Base-by-base conservation (phyloP, 1,284 basidiomycete genomes). In the Sanghuangporus baumii region DNA sequence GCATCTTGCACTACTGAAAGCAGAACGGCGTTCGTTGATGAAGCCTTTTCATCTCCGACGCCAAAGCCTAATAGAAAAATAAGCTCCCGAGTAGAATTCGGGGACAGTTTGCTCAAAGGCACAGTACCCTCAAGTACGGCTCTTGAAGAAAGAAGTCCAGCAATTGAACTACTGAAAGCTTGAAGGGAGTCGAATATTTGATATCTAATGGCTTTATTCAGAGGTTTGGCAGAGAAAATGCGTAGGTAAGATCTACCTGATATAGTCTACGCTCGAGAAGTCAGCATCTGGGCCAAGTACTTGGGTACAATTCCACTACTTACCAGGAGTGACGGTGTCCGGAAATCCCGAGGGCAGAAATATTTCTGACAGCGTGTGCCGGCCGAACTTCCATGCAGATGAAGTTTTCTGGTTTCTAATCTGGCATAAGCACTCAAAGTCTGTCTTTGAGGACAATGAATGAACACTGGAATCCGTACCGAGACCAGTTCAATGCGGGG, bases 141-240 rank as follows among this genome's bases (percentile, higher is more conserved):
- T 65, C 87, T 75, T 4, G 86, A 87, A 2, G 87, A 83, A 23
- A 88, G 71, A 37, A 89, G 73, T 0, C 83, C 78, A 0, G 85
- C 81, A 1, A 89, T 72, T 0, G 86, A 86, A 67, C 83, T 88
- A 69, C 85, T 88, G 67, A 87, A 88, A 2, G 86, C 84, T 72
- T 88, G 87, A 1, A 87, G 63, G 0, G 84, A 84, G 66, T 89
- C 88, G 67, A 82, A 79, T 14, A 84, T 74, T 68, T 88, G 86
- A 68, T 87, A 88, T 62, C 84, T 82, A 61, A 7, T 26, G 6
- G 69, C 65, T 57, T 72, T 74, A 69, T 60, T 20, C 76, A 65
- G 60, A 74, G 76, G 66, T 75, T 73, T 74, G 57, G 2, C 51
- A 23, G 43, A 61, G 31, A 16, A 37, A 36, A n/a, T n/a, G 0